Evolutionary conservation across 2,329 filamentous ascomycete species (phyloP).

Genomic region (Phyllachora maydis): DNA sequence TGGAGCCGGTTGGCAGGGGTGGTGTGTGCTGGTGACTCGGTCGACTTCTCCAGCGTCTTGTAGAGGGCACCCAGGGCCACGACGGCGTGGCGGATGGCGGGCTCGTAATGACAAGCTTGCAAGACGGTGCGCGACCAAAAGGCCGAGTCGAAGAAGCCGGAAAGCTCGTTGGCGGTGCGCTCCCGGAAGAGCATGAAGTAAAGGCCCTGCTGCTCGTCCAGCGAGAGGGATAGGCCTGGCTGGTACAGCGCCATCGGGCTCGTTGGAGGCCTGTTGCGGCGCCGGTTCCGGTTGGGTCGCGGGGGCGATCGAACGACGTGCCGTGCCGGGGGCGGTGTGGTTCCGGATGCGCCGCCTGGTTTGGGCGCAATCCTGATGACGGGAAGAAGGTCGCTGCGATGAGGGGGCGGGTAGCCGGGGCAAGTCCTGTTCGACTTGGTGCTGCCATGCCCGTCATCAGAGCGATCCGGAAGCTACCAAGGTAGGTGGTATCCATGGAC

Average conservation of each 20-base stretch:
- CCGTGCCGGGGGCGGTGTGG: no score
- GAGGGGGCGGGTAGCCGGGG: conserved; percentile 39
- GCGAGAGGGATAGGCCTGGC: conserved; percentile 24
- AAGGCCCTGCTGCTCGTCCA: conserved; percentile 28
- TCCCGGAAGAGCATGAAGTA: conserved; percentile 43
- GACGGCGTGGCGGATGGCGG: conserved; percentile 42
- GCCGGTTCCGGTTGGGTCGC: conserved; percentile 12
- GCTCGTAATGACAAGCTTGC: conserved; percentile 39
- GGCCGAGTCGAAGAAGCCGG: conserved; percentile 43
- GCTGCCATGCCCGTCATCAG: no score
- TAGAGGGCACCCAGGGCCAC: conserved; percentile 46
- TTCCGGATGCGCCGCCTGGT: conserved; percentile 13
- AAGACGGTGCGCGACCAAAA: conserved; percentile 46
- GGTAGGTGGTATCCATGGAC: no score
- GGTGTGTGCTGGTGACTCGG: conserved; percentile 24
- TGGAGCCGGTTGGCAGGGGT: conserved; percentile 17
- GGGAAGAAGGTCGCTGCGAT: conserved; percentile 21
- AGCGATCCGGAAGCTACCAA: no score
- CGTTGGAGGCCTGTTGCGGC: conserved; percentile 13
- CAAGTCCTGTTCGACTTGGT: conserved; percentile 35
- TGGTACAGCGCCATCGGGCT: conserved; percentile 9
- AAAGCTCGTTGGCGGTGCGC: conserved; percentile 40
- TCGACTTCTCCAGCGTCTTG: conserved; percentile 40
- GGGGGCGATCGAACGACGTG: no score
- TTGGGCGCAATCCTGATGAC: conserved; percentile 28